A percentile compares a stretch with the other conserved stretches of the same genome.
phyloP scores from a whole-genome alignment of 2,329 filamentous ascomycete species.

The Alternaria rosae region DNA sequence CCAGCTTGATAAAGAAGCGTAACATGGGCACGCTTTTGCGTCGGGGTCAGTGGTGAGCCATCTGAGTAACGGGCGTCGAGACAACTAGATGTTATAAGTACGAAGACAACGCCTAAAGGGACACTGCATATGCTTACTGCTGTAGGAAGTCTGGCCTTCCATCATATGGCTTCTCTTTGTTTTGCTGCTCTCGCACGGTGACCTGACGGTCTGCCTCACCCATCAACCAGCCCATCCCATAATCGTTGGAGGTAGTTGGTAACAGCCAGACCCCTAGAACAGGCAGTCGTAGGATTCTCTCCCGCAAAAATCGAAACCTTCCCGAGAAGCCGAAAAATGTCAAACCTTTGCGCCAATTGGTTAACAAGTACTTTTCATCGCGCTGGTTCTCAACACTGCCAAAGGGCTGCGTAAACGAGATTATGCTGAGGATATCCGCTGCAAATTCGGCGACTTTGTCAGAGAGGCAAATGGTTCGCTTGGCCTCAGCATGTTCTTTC shows the following conservation, averaged over 20 bases:
- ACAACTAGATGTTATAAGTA: conserved; percentile 28
- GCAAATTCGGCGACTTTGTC: conserved; percentile 53
- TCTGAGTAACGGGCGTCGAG: conserved; percentile 44
- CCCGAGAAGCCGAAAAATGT: conserved; percentile 49
- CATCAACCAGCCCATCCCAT: conserved; percentile 51
- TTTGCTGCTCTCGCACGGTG: conserved; percentile 35
- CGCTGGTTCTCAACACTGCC: conserved; percentile 51
- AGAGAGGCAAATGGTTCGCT: conserved; percentile 39
- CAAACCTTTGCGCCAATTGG: conserved; percentile 49
- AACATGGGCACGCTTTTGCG: conserved; percentile 48
- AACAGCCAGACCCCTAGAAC: conserved; percentile 38
- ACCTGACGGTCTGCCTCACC: conserved; percentile 47
- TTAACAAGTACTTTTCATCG: conserved; percentile 49
- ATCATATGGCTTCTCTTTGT: conserved; percentile 26
- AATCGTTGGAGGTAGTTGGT: conserved; percentile 37
- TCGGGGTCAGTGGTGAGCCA: conserved; percentile 36
- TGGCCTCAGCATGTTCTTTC: conserved; percentile 33
- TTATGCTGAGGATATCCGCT: conserved; percentile 53
- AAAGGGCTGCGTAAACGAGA: conserved; percentile 50
- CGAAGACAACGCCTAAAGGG: not conserved
- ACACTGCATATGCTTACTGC: conserved; percentile 23
- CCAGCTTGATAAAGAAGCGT: conserved; percentile 50
- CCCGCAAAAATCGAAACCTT: conserved; percentile 47
- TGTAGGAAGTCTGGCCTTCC: conserved; percentile 47
- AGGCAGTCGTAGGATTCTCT: conserved; percentile 39